A percentile compares a stretch with the other conserved stretches of the same genome.
Evolutionary conservation across 345 rosid species (phyloP).

Genomic region (Mallotus nudiflorus): DNA sequence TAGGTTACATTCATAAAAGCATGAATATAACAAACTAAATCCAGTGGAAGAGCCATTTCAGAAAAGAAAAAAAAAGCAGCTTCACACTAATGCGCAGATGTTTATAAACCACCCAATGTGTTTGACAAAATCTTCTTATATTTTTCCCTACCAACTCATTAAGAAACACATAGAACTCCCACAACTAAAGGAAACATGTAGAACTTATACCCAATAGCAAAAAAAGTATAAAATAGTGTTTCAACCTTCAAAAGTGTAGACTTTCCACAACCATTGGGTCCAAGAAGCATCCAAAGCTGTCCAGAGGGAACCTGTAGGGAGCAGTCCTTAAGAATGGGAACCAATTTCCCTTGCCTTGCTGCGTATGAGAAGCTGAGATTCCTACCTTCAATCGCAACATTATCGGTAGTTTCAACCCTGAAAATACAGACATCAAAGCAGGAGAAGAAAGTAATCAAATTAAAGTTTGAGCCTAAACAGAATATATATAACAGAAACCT

Average conservation of each 20-base stretch:
- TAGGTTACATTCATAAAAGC: not conserved
- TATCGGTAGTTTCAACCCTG: slow-evolving; percentile 46
- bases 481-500: too few relatives aligned
- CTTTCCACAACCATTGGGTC: slow-evolving; percentile 97
- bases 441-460: too few relatives aligned
- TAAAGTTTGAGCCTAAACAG: too few relatives aligned
- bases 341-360: slow-evolving; percentile 49
- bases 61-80: too few relatives aligned
- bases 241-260: slow-evolving; percentile 90
- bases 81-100: too few relatives aligned
- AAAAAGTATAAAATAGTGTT: not conserved
- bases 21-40: too few relatives aligned
- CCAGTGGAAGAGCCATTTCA: too few relatives aligned
- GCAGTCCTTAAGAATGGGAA: slow-evolving; percentile 77
- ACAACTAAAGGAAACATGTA: too few relatives aligned
- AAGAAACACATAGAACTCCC: too few relatives aligned
- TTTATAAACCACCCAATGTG: not conserved
- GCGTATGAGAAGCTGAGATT: slow-evolving; percentile 63
- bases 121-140: too few relatives aligned
- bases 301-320: slow-evolving; percentile 73
- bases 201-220: not conserved
- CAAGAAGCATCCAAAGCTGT: slow-evolving; percentile 92
- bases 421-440: not conserved
- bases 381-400: slow-evolving; percentile 54
- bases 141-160: not conserved